phyloP scores from a whole-genome alignment of 768 basidiomycete genomes.

The Pisolithus albus region DNA sequence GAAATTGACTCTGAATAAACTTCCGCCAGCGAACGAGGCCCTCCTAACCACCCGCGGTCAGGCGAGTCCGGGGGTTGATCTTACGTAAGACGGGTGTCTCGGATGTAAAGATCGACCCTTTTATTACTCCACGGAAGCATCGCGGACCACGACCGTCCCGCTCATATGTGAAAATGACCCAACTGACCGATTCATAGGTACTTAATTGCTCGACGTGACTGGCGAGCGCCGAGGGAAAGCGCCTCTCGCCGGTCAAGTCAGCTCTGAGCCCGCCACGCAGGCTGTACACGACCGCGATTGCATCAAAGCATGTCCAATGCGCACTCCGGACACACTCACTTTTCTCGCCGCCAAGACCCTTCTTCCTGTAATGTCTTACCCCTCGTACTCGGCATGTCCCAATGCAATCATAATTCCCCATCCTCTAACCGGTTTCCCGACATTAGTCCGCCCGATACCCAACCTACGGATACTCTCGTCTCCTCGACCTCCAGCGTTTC shows the following conservation, averaged over 20 bases:
- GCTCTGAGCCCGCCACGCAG: too few species aligned
- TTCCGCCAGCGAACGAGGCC: too few species aligned
- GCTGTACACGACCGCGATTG: background rate
- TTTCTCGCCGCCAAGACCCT: background rate
- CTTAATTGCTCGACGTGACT: too few species aligned
- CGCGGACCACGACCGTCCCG: background rate
- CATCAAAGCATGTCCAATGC: background rate
- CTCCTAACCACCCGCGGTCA: too few species aligned
- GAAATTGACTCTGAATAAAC: too few species aligned
- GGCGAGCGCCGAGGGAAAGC: too few species aligned
- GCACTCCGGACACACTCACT: background rate
- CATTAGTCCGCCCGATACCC: background rate
- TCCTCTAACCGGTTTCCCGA: background rate
- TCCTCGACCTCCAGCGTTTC: background rate
- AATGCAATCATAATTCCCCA: background rate
- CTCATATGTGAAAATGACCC: background rate
- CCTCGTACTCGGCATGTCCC: conserved; percentile 1
- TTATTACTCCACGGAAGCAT: conserved; percentile 1
- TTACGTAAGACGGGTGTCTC: conserved; percentile 18
- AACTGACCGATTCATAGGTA: too few species aligned
- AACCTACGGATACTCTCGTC: background rate
- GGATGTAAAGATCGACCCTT: background rate
- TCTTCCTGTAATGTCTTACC: background rate
- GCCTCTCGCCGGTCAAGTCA: too few species aligned
- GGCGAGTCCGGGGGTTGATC: conserved; percentile 40